Base-by-base conservation (phyloP, 2,329 filamentous ascomycete genomes). In the Colletotrichum tropicicola region DNA sequence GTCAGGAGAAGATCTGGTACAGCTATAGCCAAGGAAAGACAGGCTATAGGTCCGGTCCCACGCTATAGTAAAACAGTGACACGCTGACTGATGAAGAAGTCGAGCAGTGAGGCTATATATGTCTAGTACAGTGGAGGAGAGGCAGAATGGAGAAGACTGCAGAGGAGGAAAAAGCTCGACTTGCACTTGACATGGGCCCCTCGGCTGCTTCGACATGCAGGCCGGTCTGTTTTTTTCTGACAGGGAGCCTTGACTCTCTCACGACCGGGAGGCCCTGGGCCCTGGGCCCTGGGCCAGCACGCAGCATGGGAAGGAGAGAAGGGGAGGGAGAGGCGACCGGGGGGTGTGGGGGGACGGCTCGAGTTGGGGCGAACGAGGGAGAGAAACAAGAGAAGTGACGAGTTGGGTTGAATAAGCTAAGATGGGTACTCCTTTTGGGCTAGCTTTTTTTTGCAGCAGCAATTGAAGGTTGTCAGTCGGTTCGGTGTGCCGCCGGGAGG, bases 231-330 rank as follows among this genome's bases (percentile, higher is more conserved):
- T 65, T 66, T 53, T 62, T 64, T 52, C 53, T 67, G 45, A 62
- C 56, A 67, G 65, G 65, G 65, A 54, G 56, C 56, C 65, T 55
- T 67, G 65, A 59, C 56, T 55, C 37, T 55, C 35, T 51, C 49
- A 59, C 27, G 54, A 45, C 48, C 49, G 49, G 60, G 65, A 59
- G 60, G 45, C 49, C 44, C 53, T 54, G 63, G 53, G 59, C 47
- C 63, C 41, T 63, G 45, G 49, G 30, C 32, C 47, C 44, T 47
- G 30, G 47, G 28, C 58, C 15, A 55, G 59, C 45, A 51, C 70
- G 69, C 68, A 73, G 74, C 73, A 71, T 68, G 69, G 69, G 71
- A 72, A 73, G 67, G 73, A 73, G 64, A 68, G 55, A 55, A 28
- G 35, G 73, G 73, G 73, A 59, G 53, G 54, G 45, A 52, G 52